phyloP scores from a whole-genome alignment of 768 basidiomycete species.

The Russula brevipes region DNA sequence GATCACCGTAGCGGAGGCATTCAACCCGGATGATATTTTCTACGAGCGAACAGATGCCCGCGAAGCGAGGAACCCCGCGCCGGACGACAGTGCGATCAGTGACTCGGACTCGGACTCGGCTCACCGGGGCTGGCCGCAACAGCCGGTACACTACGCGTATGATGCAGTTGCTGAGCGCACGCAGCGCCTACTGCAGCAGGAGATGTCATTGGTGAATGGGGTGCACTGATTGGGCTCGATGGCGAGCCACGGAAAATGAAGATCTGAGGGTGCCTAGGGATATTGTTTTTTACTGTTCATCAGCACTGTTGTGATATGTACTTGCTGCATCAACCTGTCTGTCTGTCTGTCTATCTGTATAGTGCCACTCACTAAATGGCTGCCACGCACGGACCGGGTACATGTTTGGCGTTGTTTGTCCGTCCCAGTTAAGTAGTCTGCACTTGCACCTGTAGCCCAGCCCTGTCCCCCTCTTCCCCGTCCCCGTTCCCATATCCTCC shows the following conservation, averaged over 20 bases:
- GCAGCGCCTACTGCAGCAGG: constrained; percentile 45
- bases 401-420: constrained; percentile 19
- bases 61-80: constrained; percentile 30
- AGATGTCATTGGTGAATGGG: constrained; percentile 28
- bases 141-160: constrained; percentile 73
- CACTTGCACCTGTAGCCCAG: neutral
- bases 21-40: constrained; percentile 55
- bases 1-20: constrained; percentile 35
- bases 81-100: constrained; percentile 29
- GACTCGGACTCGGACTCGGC: constrained; percentile 51
- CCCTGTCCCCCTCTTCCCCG: constrained; percentile 1
- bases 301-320: constrained; percentile 23
- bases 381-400: constrained; percentile 6
- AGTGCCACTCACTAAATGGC: neutral
- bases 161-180: constrained; percentile 86
- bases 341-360: too few species aligned
- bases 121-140: constrained; percentile 37
- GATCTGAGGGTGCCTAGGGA: constrained; percentile 8
- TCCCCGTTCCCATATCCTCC: neutral
- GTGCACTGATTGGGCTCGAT: constrained; percentile 27
- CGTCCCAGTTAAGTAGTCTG: neutral
- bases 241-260: neutral
- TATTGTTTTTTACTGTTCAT: constrained; percentile 9
- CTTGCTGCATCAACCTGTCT: constrained; percentile 3
- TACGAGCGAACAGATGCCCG: constrained; percentile 37